A percentile compares a stretch with the other conserved stretches of the same genome.
Evolutionary conservation across 441 rosid species (phyloP).

Genomic region (Corymbia calophylla): DNA sequence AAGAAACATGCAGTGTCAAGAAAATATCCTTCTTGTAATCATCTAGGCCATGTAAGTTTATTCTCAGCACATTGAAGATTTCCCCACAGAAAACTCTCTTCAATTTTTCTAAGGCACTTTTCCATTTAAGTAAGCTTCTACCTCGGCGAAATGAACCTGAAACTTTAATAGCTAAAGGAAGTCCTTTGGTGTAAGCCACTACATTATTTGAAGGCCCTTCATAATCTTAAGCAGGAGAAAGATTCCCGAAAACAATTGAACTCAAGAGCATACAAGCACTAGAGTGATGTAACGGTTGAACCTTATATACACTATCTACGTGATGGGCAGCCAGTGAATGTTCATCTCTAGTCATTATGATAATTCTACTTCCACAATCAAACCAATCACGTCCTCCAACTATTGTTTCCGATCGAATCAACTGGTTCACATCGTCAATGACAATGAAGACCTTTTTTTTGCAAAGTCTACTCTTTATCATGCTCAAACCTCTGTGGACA

Average conservation of each 20-base stretch:
- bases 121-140: not conserved
- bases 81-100: not conserved
- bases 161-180: not conserved
- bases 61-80: not conserved
- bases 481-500: not conserved
- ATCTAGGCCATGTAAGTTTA: not conserved
- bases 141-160: not conserved
- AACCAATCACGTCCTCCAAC: not conserved
- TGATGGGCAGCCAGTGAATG: not conserved
- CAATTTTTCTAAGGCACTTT: not conserved
- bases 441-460: not conserved
- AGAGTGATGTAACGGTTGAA: not conserved
- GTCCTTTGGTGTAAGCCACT: not conserved
- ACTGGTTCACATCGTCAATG: not conserved
- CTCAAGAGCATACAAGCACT: not conserved
- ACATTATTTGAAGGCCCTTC: not conserved
- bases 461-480: not conserved
- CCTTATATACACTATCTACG: not conserved
- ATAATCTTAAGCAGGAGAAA: not conserved
- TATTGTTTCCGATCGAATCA: not conserved
- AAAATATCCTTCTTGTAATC: not conserved
- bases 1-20: slow-evolving; percentile 1
- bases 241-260: not conserved
- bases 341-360: not conserved
- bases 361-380: not conserved